These are phyloP conservation scores for Vanrija pseudolonga DNA, from an alignment of 1,284 basidiomycete species.

Conservation along the genomic window DNA sequence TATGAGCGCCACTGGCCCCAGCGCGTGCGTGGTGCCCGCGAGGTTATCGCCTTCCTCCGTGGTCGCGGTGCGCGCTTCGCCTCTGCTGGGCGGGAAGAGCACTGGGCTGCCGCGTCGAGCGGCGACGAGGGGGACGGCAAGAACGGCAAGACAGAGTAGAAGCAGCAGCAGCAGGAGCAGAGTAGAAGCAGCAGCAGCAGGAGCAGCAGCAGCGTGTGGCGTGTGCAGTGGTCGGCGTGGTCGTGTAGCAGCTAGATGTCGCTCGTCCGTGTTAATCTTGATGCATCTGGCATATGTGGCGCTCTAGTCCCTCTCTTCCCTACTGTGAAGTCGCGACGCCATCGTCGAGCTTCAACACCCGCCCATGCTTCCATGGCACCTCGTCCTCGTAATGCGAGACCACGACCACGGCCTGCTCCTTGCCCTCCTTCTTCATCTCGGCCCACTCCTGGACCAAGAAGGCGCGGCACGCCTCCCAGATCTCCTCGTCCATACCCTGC, in stretches of 20 bases:
- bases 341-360: slow-evolving; percentile 27
- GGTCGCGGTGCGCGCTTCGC: slow-evolving; percentile 40
- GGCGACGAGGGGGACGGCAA: slow-evolving; percentile 6
- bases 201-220: no score
- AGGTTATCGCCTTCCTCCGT: slow-evolving; percentile 46
- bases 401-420: slow-evolving; percentile 70
- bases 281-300: no score
- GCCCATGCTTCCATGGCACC: slow-evolving; percentile 48
- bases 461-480: slow-evolving; percentile 61
- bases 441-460: slow-evolving; percentile 60
- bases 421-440: slow-evolving; percentile 30
- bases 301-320: no score
- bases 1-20: slow-evolving; percentile 34
- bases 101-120: slow-evolving; percentile 26
- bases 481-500: slow-evolving; percentile 78
- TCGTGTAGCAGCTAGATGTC: no score
- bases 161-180: not conserved
- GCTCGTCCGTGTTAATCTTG: no score
- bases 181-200: no score
- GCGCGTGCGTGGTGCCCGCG: slow-evolving; percentile 34
- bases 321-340: slow-evolving; percentile 16
- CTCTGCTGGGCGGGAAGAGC: slow-evolving; percentile 11
- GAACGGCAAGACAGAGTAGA: slow-evolving; percentile 3
- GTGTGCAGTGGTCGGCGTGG: no score
- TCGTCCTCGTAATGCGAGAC: slow-evolving; percentile 88